Percentiles rank a stretch among this genome's conserved stretches.
Evolutionary conservation across 495 filamentous ascomycete species (phyloP).

Genomic region (Penicillium subrubescens): DNA sequence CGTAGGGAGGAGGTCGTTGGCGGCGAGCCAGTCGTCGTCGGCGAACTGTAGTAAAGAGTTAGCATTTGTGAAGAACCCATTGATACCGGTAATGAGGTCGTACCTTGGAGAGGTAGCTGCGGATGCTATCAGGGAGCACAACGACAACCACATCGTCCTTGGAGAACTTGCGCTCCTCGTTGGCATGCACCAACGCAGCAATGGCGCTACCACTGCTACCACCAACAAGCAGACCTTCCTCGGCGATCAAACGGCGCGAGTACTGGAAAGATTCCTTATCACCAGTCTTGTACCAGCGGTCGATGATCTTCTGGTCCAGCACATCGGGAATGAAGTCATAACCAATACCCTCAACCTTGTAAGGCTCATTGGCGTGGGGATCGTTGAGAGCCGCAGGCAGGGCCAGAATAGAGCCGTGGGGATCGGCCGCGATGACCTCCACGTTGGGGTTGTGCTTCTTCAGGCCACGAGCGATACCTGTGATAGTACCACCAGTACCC

Average conservation of each 20-base stretch:
- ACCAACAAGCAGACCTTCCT: constrained; percentile 93
- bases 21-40: constrained; percentile 97
- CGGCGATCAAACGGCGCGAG: constrained; percentile 84
- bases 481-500: constrained; percentile 95
- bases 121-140: constrained; percentile 90
- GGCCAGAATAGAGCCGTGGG: constrained; percentile 84
- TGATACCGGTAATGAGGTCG: background rate
- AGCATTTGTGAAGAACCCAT: background rate
- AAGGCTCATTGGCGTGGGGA: constrained; percentile 75
- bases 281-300: constrained; percentile 97
- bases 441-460: constrained; percentile 81
- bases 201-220: constrained; percentile 94
- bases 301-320: constrained; percentile 76
- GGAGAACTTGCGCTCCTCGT: constrained; percentile 70
- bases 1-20: constrained; percentile 80
- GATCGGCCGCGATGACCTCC: constrained; percentile 89
- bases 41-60: constrained; percentile 62
- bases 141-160: constrained; percentile 87
- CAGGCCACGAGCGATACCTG: constrained; percentile 81
- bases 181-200: constrained; percentile 77
- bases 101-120: constrained; percentile 95
- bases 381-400: constrained; percentile 76
- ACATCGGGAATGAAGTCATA: constrained; percentile 99
- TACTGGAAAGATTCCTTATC: constrained; percentile 90
- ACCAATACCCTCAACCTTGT: constrained; percentile 98